These are phyloP conservation scores for Saccharomycopsis olivae DNA, from an alignment of 805 yeast species.

Conservation along the genomic window DNA sequence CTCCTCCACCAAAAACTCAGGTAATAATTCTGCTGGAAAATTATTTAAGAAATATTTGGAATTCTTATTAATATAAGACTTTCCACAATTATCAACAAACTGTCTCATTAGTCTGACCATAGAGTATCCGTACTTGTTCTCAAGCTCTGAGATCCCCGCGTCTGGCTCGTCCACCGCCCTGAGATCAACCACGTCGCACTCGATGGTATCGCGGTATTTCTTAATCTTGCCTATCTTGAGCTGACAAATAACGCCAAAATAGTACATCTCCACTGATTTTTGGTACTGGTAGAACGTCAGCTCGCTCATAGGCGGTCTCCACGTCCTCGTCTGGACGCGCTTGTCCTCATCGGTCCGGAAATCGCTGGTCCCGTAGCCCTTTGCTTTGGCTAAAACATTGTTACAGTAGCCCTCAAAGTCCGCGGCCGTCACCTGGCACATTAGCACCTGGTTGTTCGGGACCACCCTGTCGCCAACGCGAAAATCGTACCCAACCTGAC, in stretches of 20 bases:
- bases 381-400: not conserved
- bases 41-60: not conserved
- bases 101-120: not conserved
- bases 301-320: not conserved
- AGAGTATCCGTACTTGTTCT: not conserved
- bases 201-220: not conserved
- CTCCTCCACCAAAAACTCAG: slow-evolving; percentile 9
- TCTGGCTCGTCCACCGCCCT: not conserved
- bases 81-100: not conserved
- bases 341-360: not conserved
- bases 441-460: slow-evolving; percentile 2
- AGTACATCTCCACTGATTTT: not conserved
- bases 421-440: too few species aligned
- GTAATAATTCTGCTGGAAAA: not conserved
- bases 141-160: not conserved
- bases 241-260: slow-evolving; percentile 6
- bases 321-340: not conserved
- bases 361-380: not conserved
- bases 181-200: slow-evolving; percentile 1
- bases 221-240: slow-evolving; percentile 5
- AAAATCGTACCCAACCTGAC: not conserved
- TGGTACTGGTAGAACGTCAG: not conserved
- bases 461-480: slow-evolving; percentile 1
- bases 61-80: not conserved
- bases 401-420: not conserved